Conservation (phyloP, 129 eudicot species). For the Tanacetum coccineum region DNA sequence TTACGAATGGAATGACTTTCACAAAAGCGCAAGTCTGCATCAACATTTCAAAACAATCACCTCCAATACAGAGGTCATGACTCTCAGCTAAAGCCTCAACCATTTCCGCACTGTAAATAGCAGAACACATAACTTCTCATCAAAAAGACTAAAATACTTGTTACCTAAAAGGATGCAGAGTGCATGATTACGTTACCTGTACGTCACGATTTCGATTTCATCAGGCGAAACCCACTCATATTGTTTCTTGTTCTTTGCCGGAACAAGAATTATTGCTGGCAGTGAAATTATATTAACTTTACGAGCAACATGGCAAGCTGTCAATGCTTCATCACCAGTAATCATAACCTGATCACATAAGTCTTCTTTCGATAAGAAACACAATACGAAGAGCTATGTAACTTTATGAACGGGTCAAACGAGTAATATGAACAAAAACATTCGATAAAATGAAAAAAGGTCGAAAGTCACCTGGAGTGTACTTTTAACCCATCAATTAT, state of each 20-base stretch:
- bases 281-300: conserved; percentile 79
- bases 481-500: no score
- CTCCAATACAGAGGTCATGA: conserved; percentile 83
- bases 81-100: conserved; percentile 72
- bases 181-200: conserved; percentile 43
- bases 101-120: conserved; percentile 45
- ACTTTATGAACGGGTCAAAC: no score
- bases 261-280: conserved; percentile 75
- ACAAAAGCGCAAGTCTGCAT: conserved; percentile 70
- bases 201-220: conserved; percentile 50
- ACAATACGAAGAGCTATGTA: no score
- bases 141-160: not conserved
- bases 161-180: not conserved
- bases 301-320: conserved; percentile 96
- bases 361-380: no score
- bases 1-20: conserved; percentile 75
- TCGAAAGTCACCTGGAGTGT: no score
- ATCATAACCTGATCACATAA: conserved; percentile 67
- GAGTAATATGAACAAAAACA: no score
- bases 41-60: conserved; percentile 92
- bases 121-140: conserved; percentile 2
- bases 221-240: conserved; percentile 96
- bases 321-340: conserved; percentile 97
- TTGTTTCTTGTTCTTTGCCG: conserved; percentile 39
- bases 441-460: no score